phyloP scores from a whole-genome alignment of 495 filamentous ascomycete species.

The Glarea lozoyensis region DNA sequence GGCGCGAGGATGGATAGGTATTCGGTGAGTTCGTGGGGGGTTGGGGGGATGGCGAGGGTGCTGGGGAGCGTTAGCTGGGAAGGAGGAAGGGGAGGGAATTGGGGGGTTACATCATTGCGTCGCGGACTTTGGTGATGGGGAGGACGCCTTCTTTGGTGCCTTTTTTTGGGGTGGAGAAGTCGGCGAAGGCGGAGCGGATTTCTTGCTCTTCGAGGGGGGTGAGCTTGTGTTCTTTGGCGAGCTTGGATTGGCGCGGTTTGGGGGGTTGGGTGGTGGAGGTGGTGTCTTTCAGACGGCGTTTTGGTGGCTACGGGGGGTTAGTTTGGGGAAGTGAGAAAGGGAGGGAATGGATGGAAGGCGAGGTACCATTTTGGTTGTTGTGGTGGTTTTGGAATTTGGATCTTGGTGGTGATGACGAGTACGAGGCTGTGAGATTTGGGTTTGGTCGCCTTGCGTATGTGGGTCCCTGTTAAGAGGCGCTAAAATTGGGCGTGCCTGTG shows the following conservation, averaged over 20 bases:
- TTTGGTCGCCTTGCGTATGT: neutral
- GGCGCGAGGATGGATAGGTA: slow-evolving; percentile 77
- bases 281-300: slow-evolving; percentile 22
- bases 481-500: neutral
- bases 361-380: too few relatives aligned
- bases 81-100: neutral
- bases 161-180: slow-evolving; percentile 66
- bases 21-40: slow-evolving; percentile 55
- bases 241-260: slow-evolving; percentile 60
- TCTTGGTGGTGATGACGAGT: too few relatives aligned
- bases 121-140: slow-evolving; percentile 65
- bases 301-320: slow-evolving; percentile 33
- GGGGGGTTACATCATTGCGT: slow-evolving; percentile 64
- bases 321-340: too few relatives aligned
- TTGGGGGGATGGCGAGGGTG: slow-evolving; percentile 64
- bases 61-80: slow-evolving; percentile 27
- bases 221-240: slow-evolving; percentile 82
- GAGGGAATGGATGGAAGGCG: too few relatives aligned
- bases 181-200: slow-evolving; percentile 78
- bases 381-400: too few relatives aligned
- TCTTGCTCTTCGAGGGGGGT: slow-evolving; percentile 75
- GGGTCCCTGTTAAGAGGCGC: neutral
- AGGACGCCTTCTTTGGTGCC: slow-evolving; percentile 68
- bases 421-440: too few relatives aligned
- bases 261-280: slow-evolving; percentile 11